Percentiles rank a stretch among this genome's conserved stretches.
Conservation (phyloP, 345 rosid species). For the Clarkia xantiana region DNA sequence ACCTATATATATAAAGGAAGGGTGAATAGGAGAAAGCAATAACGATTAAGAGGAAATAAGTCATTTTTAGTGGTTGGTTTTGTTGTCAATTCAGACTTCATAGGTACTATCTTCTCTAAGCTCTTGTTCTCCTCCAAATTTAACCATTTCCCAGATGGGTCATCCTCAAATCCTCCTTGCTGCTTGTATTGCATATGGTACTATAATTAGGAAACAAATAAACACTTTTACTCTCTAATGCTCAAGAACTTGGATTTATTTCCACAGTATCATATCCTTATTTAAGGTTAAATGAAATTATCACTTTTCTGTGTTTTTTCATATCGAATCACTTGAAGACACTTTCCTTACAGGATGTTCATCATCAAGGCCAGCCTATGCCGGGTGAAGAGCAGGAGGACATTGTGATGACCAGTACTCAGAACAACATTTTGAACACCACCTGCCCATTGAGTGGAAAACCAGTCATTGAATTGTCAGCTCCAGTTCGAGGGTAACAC, state of each 20-base stretch:
- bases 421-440: slow-evolving; percentile 53
- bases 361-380: slow-evolving; percentile 73
- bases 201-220: no score
- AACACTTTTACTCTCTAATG: not conserved
- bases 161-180: no score
- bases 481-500: slow-evolving; percentile 84
- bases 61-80: no score
- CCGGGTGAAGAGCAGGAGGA: slow-evolving; percentile 95
- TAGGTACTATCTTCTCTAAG: no score
- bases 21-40: no score
- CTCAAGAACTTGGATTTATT: not conserved
- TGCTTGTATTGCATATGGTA: no score
- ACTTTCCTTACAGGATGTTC: slow-evolving; percentile 52
- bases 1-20: no score
- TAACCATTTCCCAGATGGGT: no score
- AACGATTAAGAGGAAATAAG: no score
- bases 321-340: no score
- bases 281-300: not conserved
- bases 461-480: slow-evolving; percentile 46
- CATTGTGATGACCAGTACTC: slow-evolving; percentile 70
- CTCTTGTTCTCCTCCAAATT: no score
- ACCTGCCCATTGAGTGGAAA: slow-evolving; percentile 78
- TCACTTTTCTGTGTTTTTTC: not conserved
- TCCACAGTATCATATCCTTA: not conserved
- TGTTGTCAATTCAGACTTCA: no score